These are phyloP conservation scores for Leccinum aurantiacum DNA, from an alignment of 768 basidiomycete genomes.

Conservation along the genomic window DNA sequence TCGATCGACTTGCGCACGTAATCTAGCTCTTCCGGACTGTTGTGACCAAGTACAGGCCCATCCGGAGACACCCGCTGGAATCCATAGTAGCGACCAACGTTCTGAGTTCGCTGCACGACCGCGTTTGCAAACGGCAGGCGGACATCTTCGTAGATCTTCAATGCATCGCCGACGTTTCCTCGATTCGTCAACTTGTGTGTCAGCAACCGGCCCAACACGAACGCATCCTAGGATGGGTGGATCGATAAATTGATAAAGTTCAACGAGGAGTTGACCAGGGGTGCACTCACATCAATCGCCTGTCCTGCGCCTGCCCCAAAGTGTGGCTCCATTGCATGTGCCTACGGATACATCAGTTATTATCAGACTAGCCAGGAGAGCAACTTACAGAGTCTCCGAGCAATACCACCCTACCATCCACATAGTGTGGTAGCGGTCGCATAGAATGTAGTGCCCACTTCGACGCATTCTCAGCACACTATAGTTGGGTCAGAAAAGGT, in stretches of 20 bases:
- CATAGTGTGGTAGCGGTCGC: too few relatives aligned
- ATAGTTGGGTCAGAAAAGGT: too few relatives aligned
- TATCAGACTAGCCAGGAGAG: too few relatives aligned
- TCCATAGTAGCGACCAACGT: slow-evolving; percentile 25
- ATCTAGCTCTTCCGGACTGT: slow-evolving; percentile 10
- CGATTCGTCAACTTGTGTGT: slow-evolving; percentile 22
- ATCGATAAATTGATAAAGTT: not conserved
- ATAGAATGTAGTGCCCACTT: too few relatives aligned
- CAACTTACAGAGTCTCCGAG: too few relatives aligned
- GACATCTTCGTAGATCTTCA: slow-evolving; percentile 33
- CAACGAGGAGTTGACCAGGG: not conserved
- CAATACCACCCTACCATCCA: too few relatives aligned
- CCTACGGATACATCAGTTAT: too few relatives aligned
- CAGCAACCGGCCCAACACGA: slow-evolving; percentile 31
- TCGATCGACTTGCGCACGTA: slow-evolving; percentile 15
- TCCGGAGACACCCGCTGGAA: slow-evolving; percentile 12
- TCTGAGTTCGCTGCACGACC: slow-evolving; percentile 18
- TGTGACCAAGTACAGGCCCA: slow-evolving; percentile 1
- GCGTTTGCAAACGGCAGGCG: slow-evolving; percentile 32
- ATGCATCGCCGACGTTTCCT: slow-evolving; percentile 25
- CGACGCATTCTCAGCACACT: too few relatives aligned
- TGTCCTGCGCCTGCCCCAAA: too few relatives aligned
- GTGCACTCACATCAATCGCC: slow-evolving; percentile 33
- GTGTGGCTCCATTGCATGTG: too few relatives aligned
- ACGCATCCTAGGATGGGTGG: slow-evolving; percentile 26